phyloP scores from a whole-genome alignment of 2,329 filamentous ascomycete species.

The Apiospora saccharicola region DNA sequence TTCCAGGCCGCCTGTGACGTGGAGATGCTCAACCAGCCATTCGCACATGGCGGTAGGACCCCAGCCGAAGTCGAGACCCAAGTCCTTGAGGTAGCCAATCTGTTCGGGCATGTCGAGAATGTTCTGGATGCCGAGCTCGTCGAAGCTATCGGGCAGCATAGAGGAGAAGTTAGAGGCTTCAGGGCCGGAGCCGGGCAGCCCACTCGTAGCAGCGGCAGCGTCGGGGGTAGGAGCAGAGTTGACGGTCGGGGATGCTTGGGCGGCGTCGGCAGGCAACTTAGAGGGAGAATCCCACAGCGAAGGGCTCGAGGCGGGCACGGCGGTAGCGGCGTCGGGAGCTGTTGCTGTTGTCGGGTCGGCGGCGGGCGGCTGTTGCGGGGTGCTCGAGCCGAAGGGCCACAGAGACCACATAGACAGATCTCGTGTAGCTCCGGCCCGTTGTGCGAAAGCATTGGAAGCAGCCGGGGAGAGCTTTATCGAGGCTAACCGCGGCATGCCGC shows the following conservation, averaged over 20 bases:
- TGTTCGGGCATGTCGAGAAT: conserved; percentile 72
- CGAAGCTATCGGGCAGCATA: conserved; percentile 43
- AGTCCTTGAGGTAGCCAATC: conserved; percentile 78
- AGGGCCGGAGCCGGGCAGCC: conserved; percentile 26
- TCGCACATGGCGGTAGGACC: conserved; percentile 79
- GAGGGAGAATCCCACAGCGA: conserved; percentile 18
- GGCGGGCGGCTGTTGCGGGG: conserved; percentile 33
- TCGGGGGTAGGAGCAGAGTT: conserved; percentile 34
- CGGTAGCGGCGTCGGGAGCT: conserved; percentile 25
- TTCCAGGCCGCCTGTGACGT: conserved; percentile 76
- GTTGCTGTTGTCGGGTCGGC: conserved; percentile 29
- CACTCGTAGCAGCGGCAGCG: conserved; percentile 39
- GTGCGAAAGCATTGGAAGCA: conserved; percentile 36
- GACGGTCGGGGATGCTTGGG: neutral
- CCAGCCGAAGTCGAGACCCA: conserved; percentile 89
- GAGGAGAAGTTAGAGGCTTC: conserved; percentile 29
- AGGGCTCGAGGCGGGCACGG: conserved; percentile 30
- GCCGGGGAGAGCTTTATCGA: neutral
- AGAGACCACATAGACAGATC: conserved; percentile 44
- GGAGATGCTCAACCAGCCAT: conserved; percentile 81
- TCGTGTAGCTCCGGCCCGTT: conserved; percentile 39
- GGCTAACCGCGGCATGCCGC: conserved; percentile 28
- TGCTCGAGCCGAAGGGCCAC: conserved; percentile 43
- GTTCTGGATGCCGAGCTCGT: conserved; percentile 47
- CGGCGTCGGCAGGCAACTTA: neutral